phyloP scores from a whole-genome alignment of 202 grass and related monocot genomes.

The Zizania palustris region DNA sequence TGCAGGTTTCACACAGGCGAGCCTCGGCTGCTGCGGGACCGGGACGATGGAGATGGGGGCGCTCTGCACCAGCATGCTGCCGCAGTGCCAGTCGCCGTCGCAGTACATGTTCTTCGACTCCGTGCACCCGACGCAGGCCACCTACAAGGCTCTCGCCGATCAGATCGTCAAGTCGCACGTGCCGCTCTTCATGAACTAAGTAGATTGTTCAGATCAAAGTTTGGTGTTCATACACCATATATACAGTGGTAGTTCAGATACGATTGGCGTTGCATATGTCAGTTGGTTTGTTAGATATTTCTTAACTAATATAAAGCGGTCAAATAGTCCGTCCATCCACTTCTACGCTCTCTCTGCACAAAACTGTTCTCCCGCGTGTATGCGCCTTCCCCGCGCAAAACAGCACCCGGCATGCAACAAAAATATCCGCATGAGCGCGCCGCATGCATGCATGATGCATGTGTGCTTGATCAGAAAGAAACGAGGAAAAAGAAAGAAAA shows the following conservation, averaged over 20 bases:
- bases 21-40: conserved; percentile 53
- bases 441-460: no score
- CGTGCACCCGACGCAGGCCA: conserved; percentile 62
- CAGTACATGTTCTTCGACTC: conserved; percentile 68
- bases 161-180: conserved; percentile 44
- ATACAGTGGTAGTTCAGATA: no score
- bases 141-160: conserved; percentile 56
- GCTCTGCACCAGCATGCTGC: conserved; percentile 46
- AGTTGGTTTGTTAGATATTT: no score
- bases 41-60: conserved; percentile 56
- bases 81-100: conserved; percentile 50
- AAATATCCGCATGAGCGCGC: no score
- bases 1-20: conserved; percentile 62
- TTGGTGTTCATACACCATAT: not conserved
- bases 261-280: not conserved
- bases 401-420: no score
- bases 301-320: no score
- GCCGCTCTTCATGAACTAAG: conserved; percentile 27
- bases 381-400: no score
- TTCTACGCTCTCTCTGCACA: no score
- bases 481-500: no score
- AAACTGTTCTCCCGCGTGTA: no score
- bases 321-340: no score
- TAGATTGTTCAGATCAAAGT: not conserved
- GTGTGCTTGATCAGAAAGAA: no score